These are phyloP conservation scores for Blumeriella jaapii DNA, from an alignment of 2,329 filamentous ascomycete genomes.

Conservation along the genomic window DNA sequence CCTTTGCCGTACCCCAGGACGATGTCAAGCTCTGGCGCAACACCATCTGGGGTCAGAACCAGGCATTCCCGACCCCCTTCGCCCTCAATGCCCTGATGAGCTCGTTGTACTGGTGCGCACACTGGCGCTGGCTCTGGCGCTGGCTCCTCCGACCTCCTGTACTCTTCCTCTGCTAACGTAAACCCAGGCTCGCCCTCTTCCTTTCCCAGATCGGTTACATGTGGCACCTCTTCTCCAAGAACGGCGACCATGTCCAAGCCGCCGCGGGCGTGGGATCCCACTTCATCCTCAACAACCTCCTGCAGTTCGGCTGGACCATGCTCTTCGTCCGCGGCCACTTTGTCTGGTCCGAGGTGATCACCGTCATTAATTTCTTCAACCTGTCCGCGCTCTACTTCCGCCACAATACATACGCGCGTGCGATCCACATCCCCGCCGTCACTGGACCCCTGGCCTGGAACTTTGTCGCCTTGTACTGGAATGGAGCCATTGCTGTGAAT, in stretches of 20 bases:
- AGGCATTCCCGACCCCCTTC: conserved; percentile 57
- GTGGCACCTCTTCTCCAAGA: conserved; percentile 60
- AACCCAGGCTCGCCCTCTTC: conserved; percentile 55
- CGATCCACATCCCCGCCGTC: conserved; percentile 66
- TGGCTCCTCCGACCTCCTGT: background rate
- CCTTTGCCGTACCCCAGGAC: conserved; percentile 48
- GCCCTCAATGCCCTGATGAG: conserved; percentile 54
- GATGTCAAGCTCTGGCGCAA: conserved; percentile 41
- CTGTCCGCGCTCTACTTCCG: conserved; percentile 70
- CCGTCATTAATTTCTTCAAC: conserved; percentile 75
- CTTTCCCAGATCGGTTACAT: conserved; percentile 67
- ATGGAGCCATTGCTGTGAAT: conserved; percentile 72
- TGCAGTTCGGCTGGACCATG: conserved; percentile 72
- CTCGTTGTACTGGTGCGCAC: conserved; percentile 69
- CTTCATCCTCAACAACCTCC: conserved; percentile 77
- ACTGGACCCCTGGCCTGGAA: conserved; percentile 77
- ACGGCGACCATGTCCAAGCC: conserved; percentile 49
- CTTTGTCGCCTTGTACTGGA: conserved; percentile 80
- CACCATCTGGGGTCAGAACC: conserved; percentile 67
- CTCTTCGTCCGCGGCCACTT: conserved; percentile 71
- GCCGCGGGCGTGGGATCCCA: conserved; percentile 71
- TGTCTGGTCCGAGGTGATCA: conserved; percentile 61
- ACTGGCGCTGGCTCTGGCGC: too few relatives aligned
- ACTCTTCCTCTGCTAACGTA: background rate
- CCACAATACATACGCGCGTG: conserved; percentile 56